These are phyloP conservation scores for Pleurotus cornucopiae DNA, from an alignment of 768 basidiomycete genomes.

Conservation along the genomic window DNA sequence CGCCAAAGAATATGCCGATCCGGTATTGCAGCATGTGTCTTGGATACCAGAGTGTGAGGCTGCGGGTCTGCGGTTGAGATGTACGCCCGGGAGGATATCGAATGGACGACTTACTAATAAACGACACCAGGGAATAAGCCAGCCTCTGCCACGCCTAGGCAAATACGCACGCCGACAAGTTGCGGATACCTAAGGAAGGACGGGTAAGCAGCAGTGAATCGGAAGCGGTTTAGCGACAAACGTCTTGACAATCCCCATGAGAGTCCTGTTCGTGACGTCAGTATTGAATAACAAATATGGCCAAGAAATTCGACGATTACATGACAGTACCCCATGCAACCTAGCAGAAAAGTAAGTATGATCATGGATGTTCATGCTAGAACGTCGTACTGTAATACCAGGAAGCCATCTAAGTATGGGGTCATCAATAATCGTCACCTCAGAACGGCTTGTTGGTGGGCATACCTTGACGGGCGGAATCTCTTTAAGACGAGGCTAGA, in stretches of 20 bases:
- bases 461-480: slow-evolving; percentile 59
- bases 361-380: neutral
- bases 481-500: slow-evolving; percentile 54
- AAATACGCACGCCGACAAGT: slow-evolving; percentile 52
- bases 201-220: neutral
- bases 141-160: slow-evolving; percentile 64
- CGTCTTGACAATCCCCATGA: slow-evolving; percentile 70
- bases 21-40: slow-evolving; percentile 56
- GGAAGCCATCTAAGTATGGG: slow-evolving; percentile 50
- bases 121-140: slow-evolving; percentile 72
- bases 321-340: slow-evolving; percentile 62
- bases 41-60: slow-evolving; percentile 68
- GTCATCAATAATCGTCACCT: neutral
- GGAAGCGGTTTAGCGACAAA: slow-evolving; percentile 15
- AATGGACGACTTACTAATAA: slow-evolving; percentile 50
- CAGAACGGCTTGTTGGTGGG: neutral
- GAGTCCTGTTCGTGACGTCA: slow-evolving; percentile 32
- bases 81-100: neutral
- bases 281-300: neutral
- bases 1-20: slow-evolving; percentile 61
- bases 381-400: slow-evolving; percentile 47
- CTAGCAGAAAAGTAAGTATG: slow-evolving; percentile 23
- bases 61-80: slow-evolving; percentile 15
- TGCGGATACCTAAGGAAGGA: slow-evolving; percentile 46
- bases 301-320: slow-evolving; percentile 26